Evolutionary conservation across 73 alveolate genomes (phyloP), one percentile per base, ranked within the genome.

Genomic region (Paramecium caudatum): DNA sequence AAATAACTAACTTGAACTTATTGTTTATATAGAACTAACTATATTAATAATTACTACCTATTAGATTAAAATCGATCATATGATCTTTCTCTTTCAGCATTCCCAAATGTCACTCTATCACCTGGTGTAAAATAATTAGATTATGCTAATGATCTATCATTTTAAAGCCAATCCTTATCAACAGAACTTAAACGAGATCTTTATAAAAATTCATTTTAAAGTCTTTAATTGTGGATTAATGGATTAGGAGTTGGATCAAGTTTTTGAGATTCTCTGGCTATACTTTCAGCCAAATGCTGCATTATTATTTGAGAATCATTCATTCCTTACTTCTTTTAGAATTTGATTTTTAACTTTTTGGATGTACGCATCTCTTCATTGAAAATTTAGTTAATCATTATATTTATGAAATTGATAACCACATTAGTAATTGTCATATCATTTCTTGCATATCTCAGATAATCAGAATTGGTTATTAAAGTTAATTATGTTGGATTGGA

Each of bases 41-140:
- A 55, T 1, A 23, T 55, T 4, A 17, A 55, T 55, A 4, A 25
- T 1, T 27, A 0, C 10, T 55, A 55, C 80, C 80, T 10, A 55
- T 55, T 55, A 2, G 83, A 65, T 33, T 30, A 33, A 17, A 65
- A 65, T 10, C 83, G 83, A 30, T 65, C 83, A 33, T n/a, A 65
- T 30, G 49, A 33, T 16, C 50, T 36, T 32, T 65, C 83, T 65
- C 83, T 36, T 25, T 36, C 61, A 30, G 1, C 16, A 65, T 3
- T 33, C 15, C 49, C 83, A 33, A 65, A 65, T 10, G 49, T 65
- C 25, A 55, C 0, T 23, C 45, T 21, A 55, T 55, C 45, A 10
- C 25, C 78, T 5, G 78, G 45, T 25, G 43, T 55, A 55, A 55
- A 55, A 55, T 19, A 55, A 23, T 55, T 55, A 2, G 45, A 55